phyloP scores from a whole-genome alignment of 768 basidiomycete species.

The Boletus vermiculosoides region DNA sequence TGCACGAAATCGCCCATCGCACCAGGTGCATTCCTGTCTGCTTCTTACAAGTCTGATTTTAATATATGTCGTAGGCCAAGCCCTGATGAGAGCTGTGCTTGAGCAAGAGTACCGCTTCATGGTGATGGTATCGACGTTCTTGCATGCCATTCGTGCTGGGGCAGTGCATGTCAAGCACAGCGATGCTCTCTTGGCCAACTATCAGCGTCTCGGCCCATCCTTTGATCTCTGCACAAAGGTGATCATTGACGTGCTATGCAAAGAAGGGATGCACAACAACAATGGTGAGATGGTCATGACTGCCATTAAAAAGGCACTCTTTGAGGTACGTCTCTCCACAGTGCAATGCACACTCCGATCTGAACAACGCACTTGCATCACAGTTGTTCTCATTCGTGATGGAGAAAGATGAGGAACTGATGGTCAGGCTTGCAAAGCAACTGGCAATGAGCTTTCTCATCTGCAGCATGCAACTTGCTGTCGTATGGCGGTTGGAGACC shows the following conservation, averaged over 20 bases:
- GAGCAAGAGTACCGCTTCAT: slow-evolving; percentile 82
- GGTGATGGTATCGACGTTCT: slow-evolving; percentile 75
- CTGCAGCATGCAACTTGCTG: slow-evolving; percentile 84
- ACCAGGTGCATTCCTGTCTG: slow-evolving; percentile 35
- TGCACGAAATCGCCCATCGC: slow-evolving; percentile 31
- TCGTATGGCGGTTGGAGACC: slow-evolving; percentile 68
- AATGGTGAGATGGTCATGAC: slow-evolving; percentile 66
- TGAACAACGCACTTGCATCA: neutral
- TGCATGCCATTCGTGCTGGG: slow-evolving; percentile 80
- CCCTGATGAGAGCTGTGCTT: slow-evolving; percentile 49
- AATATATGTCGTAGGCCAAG: slow-evolving; percentile 5
- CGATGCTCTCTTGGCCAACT: slow-evolving; percentile 75
- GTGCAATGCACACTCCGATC: neutral
- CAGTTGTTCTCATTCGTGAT: slow-evolving; percentile 83
- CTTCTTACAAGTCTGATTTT: neutral
- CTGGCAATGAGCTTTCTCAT: slow-evolving; percentile 71
- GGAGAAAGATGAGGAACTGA: slow-evolving; percentile 64
- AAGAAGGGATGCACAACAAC: slow-evolving; percentile 76
- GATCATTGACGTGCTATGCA: slow-evolving; percentile 78
- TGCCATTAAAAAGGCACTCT: slow-evolving; percentile 68
- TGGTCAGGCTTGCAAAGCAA: slow-evolving; percentile 73
- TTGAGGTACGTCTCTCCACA: slow-evolving; percentile 54
- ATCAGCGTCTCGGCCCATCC: slow-evolving; percentile 75
- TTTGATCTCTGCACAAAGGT: slow-evolving; percentile 84
- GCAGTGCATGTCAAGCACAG: slow-evolving; percentile 78